Evolutionary conservation across 306 rosid species (phyloP).

Genomic region (Glycine latifolia): DNA sequence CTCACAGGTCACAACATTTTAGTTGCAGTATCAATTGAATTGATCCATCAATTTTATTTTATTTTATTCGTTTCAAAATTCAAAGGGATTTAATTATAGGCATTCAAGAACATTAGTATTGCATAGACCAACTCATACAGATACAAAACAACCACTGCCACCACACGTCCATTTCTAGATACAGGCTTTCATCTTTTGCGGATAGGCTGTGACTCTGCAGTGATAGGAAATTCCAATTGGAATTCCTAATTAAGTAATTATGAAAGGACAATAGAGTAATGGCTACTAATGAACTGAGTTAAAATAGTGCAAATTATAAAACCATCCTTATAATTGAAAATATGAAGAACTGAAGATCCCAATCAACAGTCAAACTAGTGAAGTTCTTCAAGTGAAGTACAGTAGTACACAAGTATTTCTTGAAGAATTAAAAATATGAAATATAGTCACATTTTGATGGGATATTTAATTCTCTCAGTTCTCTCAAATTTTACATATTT

Average conservation of each 20-base stretch:
- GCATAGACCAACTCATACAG: conserved; percentile 10
- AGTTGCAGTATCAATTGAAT: not conserved
- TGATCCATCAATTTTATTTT: not conserved
- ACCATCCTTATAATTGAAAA: conserved; percentile 7
- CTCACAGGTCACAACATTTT: not conserved
- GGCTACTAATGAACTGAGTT: conserved; percentile 16
- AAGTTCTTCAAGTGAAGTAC: not conserved
- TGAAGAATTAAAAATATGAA: no score
- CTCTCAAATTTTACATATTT: not conserved
- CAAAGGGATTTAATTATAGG: not conserved
- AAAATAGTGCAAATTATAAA: not conserved
- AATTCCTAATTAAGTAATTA: conserved; percentile 8
- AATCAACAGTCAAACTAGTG: not conserved
- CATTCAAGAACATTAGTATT: conserved; percentile 12
- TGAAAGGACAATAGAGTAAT: not conserved
- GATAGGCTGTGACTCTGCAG: conserved; percentile 26
- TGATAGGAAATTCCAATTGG: conserved; percentile 6
- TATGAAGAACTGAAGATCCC: not conserved
- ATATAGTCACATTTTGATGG: no score
- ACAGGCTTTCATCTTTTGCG: conserved; percentile 13
- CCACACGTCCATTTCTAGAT: conserved; percentile 3
- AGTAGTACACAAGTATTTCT: not conserved
- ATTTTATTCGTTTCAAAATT: not conserved
- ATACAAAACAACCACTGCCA: not conserved
- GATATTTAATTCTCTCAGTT: not conserved